Conservation (phyloP, 108 stramenopile species). For the Ochromonas danica region DNA sequence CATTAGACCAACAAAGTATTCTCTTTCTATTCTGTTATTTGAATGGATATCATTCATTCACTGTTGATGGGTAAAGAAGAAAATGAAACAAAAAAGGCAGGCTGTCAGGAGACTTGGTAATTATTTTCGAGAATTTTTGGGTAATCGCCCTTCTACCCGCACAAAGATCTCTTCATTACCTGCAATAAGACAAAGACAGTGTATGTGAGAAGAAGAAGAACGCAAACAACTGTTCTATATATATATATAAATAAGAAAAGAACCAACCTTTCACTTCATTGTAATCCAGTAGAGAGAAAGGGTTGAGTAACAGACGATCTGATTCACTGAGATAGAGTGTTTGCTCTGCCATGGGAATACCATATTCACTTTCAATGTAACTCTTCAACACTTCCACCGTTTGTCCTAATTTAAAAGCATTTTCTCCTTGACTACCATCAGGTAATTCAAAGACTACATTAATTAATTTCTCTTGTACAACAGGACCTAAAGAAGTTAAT, state of each 20-base stretch:
- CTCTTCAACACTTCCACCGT: slow-evolving; percentile 41
- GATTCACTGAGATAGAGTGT: neutral
- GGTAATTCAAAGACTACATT: slow-evolving; percentile 36
- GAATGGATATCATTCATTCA: too few relatives aligned
- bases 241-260: neutral
- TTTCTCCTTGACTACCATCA: slow-evolving; percentile 39
- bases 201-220: neutral
- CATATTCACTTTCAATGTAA: slow-evolving; percentile 30
- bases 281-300: slow-evolving; percentile 30
- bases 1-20: too few relatives aligned
- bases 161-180: too few relatives aligned
- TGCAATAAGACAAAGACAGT: neutral
- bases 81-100: too few relatives aligned
- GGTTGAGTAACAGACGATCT: slow-evolving; percentile 18
- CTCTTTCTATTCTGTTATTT: too few relatives aligned
- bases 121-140: too few relatives aligned
- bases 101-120: too few relatives aligned
- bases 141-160: too few relatives aligned
- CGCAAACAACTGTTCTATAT: neutral
- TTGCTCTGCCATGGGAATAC: slow-evolving; percentile 30
- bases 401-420: slow-evolving; percentile 31
- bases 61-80: too few relatives aligned
- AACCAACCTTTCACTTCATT: neutral
- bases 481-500: neutral
- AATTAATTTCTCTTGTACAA: slow-evolving; percentile 4